Conservation (phyloP, 148 eudicot species). For the Mesembryanthemum crystallinum region DNA sequence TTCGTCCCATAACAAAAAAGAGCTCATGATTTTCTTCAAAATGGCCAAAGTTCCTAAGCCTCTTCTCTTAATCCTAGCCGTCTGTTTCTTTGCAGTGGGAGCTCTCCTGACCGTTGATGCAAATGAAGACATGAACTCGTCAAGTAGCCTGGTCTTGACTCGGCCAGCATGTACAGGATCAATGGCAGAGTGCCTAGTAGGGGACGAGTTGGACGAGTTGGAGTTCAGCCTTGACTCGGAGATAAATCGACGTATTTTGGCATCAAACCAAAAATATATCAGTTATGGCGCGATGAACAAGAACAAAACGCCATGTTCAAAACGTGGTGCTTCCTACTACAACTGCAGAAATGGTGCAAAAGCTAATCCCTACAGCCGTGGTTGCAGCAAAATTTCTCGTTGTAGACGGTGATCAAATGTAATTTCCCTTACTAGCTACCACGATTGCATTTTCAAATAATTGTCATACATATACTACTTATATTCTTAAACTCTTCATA, state of each 20-base stretch:
- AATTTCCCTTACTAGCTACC: neutral
- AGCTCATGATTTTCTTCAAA: neutral
- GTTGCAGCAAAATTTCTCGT: constrained; percentile 59
- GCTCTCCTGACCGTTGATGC: constrained; percentile 25
- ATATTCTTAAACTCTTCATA: neutral
- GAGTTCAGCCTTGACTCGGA: constrained; percentile 27
- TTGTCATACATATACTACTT: neutral
- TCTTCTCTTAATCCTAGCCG: constrained; percentile 25
- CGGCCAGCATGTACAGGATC: constrained; percentile 26
- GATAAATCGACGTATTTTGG: constrained; percentile 29
- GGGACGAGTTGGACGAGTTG: constrained; percentile 30
- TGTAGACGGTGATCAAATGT: constrained; percentile 33
- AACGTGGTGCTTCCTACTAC: constrained; percentile 70
- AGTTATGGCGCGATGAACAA: constrained; percentile 59
- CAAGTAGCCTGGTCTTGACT: constrained; percentile 12
- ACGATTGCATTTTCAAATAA: neutral
- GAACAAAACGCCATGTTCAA: constrained; percentile 56
- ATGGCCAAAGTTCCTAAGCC: constrained; percentile 15
- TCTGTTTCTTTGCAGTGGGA: constrained; percentile 23
- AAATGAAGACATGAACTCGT: neutral
- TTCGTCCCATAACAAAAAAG: neutral
- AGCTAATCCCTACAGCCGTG: constrained; percentile 67
- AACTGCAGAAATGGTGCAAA: constrained; percentile 55
- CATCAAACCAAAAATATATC: constrained; percentile 28
- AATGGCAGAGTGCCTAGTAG: constrained; percentile 30